phyloP scores from a whole-genome alignment of 495 filamentous ascomycete species.

The Daldinia vernicosa region DNA sequence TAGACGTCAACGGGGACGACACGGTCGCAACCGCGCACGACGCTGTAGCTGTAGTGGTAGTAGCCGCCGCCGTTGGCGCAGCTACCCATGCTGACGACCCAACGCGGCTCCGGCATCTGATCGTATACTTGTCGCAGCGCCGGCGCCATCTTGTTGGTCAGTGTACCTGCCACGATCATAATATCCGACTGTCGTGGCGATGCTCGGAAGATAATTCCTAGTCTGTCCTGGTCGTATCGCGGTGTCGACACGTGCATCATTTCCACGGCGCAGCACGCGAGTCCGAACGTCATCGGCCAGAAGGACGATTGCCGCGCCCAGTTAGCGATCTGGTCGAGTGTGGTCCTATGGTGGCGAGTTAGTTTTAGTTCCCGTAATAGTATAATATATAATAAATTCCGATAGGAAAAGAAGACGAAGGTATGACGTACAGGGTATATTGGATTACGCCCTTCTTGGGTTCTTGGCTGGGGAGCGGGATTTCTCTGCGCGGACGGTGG shows the following conservation, averaged over 20 bases:
- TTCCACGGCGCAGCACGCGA: conserved; percentile 95
- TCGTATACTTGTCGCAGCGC: conserved; percentile 95
- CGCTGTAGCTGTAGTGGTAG: conserved; percentile 93
- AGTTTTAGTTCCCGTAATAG: neutral
- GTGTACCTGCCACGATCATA: conserved; percentile 96
- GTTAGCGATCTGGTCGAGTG: conserved; percentile 90
- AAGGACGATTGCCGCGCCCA: conserved; percentile 93
- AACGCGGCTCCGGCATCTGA: conserved; percentile 95
- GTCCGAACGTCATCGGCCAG: conserved; percentile 98
- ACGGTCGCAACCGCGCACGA: conserved; percentile 86
- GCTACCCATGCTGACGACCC: conserved; percentile 91
- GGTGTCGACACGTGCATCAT: conserved; percentile 99
- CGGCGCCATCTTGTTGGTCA: conserved; percentile 98
- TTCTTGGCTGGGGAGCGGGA: conserved; percentile 89
- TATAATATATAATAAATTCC: too few species aligned
- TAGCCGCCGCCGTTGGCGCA: conserved; percentile 95
- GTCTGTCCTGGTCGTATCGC: conserved; percentile 93
- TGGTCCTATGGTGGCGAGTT: conserved; percentile 67
- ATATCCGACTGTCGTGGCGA: conserved; percentile 95
- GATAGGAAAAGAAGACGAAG: conserved; percentile 1
- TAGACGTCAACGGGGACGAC: conserved; percentile 94
- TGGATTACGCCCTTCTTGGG: conserved; percentile 94
- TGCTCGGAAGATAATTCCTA: conserved; percentile 97
- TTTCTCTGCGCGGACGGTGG: conserved; percentile 67
- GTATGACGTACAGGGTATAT: conserved; percentile 86